Evolutionary conservation across 1,284 basidiomycete genomes (phyloP).

Genomic region (Puccinia horiana): DNA sequence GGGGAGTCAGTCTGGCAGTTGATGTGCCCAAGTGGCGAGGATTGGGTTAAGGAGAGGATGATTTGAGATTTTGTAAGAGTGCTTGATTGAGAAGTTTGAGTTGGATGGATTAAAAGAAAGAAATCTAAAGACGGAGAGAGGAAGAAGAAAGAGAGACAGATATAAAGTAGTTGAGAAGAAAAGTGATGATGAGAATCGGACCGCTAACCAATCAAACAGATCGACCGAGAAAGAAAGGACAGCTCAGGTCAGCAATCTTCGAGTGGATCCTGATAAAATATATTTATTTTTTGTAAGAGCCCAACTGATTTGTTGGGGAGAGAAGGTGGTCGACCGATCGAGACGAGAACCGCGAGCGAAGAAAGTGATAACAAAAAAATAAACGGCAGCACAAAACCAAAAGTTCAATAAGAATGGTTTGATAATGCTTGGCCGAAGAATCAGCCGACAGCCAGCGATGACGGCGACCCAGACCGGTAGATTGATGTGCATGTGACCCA

Average conservation of each 20-base stretch:
- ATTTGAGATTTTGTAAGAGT: not conserved
- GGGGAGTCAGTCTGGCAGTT: not conserved
- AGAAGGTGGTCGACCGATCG: not conserved
- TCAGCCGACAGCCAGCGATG: not conserved
- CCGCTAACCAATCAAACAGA: slow-evolving; percentile 9
- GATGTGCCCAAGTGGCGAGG: not conserved
- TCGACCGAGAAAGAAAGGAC: slow-evolving; percentile 1
- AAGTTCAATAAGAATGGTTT: not conserved
- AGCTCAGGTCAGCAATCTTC: slow-evolving; percentile 2
- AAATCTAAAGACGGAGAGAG: not conserved
- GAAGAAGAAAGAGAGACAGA: not conserved
- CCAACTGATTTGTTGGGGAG: not conserved
- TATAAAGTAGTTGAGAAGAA: not conserved
- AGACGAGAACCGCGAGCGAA: not conserved
- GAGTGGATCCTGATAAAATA: not conserved
- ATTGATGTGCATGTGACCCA: not conserved
- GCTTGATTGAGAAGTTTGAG: not conserved
- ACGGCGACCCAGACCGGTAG: too few relatives aligned
- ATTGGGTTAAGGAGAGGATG: not conserved
- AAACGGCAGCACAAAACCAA: too few relatives aligned
- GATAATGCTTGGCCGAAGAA: not conserved
- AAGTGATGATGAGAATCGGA: slow-evolving; percentile 8
- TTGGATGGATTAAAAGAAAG: not conserved
- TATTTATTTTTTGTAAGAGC: not conserved
- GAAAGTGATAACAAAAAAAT: not conserved